Conservation (phyloP, 768 basidiomycete species). For the Mycena haematopus region DNA sequence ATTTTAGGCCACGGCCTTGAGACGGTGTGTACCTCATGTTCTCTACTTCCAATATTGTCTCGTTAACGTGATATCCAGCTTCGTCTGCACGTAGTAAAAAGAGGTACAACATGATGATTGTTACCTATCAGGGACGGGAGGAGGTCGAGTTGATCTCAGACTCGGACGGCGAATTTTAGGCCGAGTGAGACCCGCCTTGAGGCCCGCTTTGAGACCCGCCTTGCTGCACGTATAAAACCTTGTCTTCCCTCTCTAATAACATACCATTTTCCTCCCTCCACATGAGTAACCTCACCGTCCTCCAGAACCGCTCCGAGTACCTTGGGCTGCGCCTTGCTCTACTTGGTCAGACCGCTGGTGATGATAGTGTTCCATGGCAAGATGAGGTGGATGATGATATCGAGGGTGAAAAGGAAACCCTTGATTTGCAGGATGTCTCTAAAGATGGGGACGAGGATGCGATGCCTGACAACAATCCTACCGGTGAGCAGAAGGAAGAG, state of each 20-base stretch:
- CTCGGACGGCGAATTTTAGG: too few relatives aligned
- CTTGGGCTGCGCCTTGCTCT: too few relatives aligned
- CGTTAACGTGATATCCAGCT: not conserved
- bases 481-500: too few relatives aligned
- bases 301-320: too few relatives aligned
- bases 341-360: too few relatives aligned
- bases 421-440: not conserved
- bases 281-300: constrained; percentile 1
- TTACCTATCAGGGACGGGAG: constrained; percentile 11
- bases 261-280: not conserved
- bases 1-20: too few relatives aligned
- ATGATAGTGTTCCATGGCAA: constrained; percentile 4
- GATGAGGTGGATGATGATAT: not conserved
- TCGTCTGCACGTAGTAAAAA: not conserved
- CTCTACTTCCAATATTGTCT: too few relatives aligned
- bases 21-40: not conserved
- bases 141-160: constrained; percentile 1
- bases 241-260: constrained; percentile 12
- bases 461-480: too few relatives aligned
- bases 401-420: not conserved
- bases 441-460: not conserved
- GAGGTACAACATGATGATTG: constrained; percentile 13
- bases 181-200: too few relatives aligned
- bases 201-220: too few relatives aligned
- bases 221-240: constrained; percentile 7